Conservation (phyloP, 495 filamentous ascomycete genomes). For the Aspergillus mulundensis region DNA sequence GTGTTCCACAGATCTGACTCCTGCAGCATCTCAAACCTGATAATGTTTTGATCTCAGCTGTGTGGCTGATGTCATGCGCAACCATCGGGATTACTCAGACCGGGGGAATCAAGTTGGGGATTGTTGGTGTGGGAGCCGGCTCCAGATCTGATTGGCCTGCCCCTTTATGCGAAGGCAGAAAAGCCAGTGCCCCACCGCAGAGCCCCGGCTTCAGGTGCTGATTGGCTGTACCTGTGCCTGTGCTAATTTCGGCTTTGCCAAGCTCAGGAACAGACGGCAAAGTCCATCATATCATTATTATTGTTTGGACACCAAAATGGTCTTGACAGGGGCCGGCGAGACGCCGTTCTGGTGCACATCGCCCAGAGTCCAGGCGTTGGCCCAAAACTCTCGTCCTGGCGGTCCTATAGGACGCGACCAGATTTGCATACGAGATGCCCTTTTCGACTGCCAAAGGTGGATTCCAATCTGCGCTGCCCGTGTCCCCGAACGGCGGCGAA, state of each 20-base stretch:
- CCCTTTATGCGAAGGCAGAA: background rate
- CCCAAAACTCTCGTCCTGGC: background rate
- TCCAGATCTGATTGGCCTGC: background rate
- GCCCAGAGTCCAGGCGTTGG: background rate
- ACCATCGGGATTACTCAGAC: background rate
- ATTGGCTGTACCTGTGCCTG: background rate
- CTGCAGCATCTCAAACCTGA: background rate
- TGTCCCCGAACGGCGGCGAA: background rate
- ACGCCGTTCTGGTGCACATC: background rate
- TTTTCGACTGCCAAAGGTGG: background rate
- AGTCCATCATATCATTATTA: background rate
- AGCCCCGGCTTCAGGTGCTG: background rate
- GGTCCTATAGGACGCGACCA: background rate
- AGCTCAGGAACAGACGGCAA: conserved; percentile 3
- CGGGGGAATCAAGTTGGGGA: background rate
- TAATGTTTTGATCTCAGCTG: background rate
- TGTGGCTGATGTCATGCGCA: background rate
- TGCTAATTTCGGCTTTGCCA: conserved; percentile 1
- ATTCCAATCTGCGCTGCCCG: background rate
- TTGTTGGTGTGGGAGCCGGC: background rate
- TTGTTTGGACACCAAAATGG: background rate
- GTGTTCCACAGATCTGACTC: background rate
- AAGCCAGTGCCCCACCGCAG: background rate
- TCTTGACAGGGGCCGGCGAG: background rate
- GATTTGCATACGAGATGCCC: background rate